phyloP scores from a whole-genome alignment of 768 basidiomycete species.

The Kwoniella pini region DNA sequence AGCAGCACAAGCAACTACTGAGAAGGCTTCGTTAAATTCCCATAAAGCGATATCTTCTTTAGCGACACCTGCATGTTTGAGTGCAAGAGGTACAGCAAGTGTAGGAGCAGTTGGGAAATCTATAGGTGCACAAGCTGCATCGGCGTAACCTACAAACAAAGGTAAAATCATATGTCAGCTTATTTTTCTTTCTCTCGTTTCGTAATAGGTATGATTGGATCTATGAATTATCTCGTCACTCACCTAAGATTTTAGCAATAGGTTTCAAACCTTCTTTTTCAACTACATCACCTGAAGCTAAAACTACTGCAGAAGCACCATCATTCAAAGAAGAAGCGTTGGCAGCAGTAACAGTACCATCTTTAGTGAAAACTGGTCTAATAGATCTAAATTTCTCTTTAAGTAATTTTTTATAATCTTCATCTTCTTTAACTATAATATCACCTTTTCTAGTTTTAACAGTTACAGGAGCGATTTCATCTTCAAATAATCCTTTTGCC shows the following conservation, averaged over 20 bases:
- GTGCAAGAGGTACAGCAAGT: slow-evolving; percentile 80
- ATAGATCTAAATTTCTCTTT: slow-evolving; percentile 89
- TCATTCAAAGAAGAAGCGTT: slow-evolving; percentile 95
- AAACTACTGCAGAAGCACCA: slow-evolving; percentile 90
- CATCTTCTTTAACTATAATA: slow-evolving; percentile 84
- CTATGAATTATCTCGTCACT: slow-evolving; percentile 51
- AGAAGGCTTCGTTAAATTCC: slow-evolving; percentile 98
- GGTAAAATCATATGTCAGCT: slow-evolving; percentile 4
- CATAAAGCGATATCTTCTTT: slow-evolving; percentile 83
- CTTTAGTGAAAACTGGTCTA: slow-evolving; percentile 82
- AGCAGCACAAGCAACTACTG: slow-evolving; percentile 84
- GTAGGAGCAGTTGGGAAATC: slow-evolving; percentile 97
- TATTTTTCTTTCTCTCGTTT: not conserved
- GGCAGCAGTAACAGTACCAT: slow-evolving; percentile 89
- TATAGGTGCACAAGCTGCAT: slow-evolving; percentile 93
- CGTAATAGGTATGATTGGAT: no score
- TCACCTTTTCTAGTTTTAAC: slow-evolving; percentile 76
- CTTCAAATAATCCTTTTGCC: slow-evolving; percentile 76
- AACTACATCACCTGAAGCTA: slow-evolving; percentile 92
- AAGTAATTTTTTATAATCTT: slow-evolving; percentile 96
- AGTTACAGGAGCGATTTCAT: slow-evolving; percentile 84
- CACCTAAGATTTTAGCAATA: slow-evolving; percentile 90
- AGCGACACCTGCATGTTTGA: slow-evolving; percentile 81
- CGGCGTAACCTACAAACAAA: slow-evolving; percentile 74
- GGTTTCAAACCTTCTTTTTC: slow-evolving; percentile 87